Evolutionary conservation across 768 basidiomycete species (phyloP).

Genomic region (Neoboletus subvelutipes): DNA sequence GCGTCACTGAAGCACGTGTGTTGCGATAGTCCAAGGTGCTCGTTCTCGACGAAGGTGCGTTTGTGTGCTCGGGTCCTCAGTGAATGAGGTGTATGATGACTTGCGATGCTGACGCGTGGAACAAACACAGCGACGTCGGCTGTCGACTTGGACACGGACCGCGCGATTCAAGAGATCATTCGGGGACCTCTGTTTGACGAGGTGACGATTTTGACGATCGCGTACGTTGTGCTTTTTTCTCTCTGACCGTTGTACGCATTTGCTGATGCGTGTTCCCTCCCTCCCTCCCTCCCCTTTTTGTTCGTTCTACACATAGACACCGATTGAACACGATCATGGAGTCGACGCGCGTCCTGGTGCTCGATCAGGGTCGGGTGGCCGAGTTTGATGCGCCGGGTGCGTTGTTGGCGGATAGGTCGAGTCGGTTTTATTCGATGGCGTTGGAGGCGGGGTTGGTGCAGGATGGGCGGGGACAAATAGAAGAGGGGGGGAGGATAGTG

Average conservation of each 20-base stretch:
- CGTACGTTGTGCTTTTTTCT: constrained; percentile 46
- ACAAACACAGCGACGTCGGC: constrained; percentile 69
- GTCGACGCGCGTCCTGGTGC: constrained; percentile 78
- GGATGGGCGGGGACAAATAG: background rate
- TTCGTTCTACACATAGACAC: constrained; percentile 48
- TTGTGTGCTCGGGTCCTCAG: background rate
- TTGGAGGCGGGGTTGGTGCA: constrained; percentile 56
- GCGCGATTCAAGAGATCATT: constrained; percentile 85
- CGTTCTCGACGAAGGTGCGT: constrained; percentile 86
- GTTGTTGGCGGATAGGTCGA: constrained; percentile 56
- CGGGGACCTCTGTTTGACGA: constrained; percentile 72
- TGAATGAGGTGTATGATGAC: background rate
- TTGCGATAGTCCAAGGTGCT: constrained; percentile 69
- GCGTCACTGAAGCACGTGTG: background rate
- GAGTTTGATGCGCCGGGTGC: constrained; percentile 75
- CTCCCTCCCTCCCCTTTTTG: background rate
- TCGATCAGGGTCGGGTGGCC: constrained; percentile 78
- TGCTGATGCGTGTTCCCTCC: no score
- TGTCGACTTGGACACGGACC: constrained; percentile 88
- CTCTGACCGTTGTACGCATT: no score
- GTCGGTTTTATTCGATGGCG: constrained; percentile 63
- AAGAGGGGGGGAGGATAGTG: background rate
- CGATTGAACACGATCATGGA: constrained; percentile 83
- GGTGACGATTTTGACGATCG: constrained; percentile 85
- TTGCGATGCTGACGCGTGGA: background rate